Percentiles rank a stretch among this genome's conserved stretches.
These are phyloP conservation scores for Mangifera indica DNA, from an alignment of 345 rosid species.

Conservation along the genomic window DNA sequence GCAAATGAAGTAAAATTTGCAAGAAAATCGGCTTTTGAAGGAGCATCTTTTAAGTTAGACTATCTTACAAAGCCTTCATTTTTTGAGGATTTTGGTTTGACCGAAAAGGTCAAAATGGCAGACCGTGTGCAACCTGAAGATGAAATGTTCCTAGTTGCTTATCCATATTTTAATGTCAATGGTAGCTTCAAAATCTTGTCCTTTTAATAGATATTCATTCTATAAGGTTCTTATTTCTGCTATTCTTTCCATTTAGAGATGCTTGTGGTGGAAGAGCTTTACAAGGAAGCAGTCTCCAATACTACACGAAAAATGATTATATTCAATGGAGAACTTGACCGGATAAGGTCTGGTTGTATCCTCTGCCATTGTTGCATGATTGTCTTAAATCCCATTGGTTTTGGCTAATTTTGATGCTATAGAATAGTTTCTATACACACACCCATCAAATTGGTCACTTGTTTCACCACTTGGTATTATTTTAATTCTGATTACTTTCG, in stretches of 20 bases:
- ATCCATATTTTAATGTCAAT: constrained; percentile 89
- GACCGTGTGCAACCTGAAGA: constrained; percentile 85
- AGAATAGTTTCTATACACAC: neutral
- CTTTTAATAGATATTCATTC: constrained; percentile 10
- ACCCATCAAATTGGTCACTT: neutral
- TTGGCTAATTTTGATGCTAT: neutral
- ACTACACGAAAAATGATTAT: constrained; percentile 65
- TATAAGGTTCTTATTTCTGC: constrained; percentile 8
- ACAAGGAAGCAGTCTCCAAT: constrained; percentile 69
- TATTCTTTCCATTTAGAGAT: constrained; percentile 55
- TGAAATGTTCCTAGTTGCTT: constrained; percentile 73
- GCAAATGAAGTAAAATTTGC: constrained; percentile 89
- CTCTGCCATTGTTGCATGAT: constrained; percentile 30
- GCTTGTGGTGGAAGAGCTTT: constrained; percentile 97
- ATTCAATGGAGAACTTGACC: constrained; percentile 94
- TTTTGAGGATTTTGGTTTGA: constrained; percentile 82
- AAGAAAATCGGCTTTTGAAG: constrained; percentile 62
- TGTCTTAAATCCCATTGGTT: neutral
- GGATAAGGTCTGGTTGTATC: constrained; percentile 97
- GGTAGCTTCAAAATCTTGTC: constrained; percentile 42
- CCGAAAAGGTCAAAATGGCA: constrained; percentile 73
- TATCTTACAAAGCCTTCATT: constrained; percentile 90
- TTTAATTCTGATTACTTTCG: neutral
- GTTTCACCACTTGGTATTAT: neutral
- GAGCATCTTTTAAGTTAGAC: constrained; percentile 78